phyloP scores from a whole-genome alignment of 306 rosid species.

The Gillenia trifoliata region DNA sequence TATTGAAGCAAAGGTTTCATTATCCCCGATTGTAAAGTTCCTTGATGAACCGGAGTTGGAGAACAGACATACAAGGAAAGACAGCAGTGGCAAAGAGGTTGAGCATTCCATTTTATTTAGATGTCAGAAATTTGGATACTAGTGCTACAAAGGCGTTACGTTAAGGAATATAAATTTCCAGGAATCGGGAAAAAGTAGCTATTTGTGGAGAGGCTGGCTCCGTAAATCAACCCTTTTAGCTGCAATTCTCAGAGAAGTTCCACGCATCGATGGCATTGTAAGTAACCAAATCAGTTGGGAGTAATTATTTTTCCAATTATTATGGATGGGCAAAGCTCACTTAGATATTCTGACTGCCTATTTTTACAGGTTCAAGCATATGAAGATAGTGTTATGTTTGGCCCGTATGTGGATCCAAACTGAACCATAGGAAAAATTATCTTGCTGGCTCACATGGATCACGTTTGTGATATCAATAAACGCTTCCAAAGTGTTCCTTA shows the following conservation, averaged over 20 bases:
- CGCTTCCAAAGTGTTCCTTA: slow-evolving; percentile 38
- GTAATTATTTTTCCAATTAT: neutral
- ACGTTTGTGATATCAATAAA: slow-evolving; percentile 37
- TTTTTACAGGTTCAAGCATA: slow-evolving; percentile 30
- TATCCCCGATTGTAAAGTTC: slow-evolving; percentile 19
- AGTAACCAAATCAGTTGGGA: neutral
- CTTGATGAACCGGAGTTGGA: slow-evolving; percentile 28
- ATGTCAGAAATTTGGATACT: slow-evolving; percentile 20
- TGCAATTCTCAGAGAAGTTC: neutral
- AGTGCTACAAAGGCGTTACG: slow-evolving; percentile 16
- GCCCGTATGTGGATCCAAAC: slow-evolving; percentile 62
- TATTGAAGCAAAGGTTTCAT: slow-evolving; percentile 31
- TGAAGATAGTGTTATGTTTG: slow-evolving; percentile 51
- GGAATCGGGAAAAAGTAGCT: slow-evolving; percentile 32
- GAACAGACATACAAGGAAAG: slow-evolving; percentile 7
- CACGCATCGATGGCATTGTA: neutral
- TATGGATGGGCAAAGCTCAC: neutral
- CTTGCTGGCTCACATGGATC: slow-evolving; percentile 46
- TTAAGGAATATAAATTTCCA: slow-evolving; percentile 21
- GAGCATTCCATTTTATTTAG: slow-evolving; percentile 12
- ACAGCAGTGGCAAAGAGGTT: neutral
- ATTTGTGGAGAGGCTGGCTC: slow-evolving; percentile 39
- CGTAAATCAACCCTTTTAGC: slow-evolving; percentile 16
- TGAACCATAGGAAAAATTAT: slow-evolving; percentile 44
- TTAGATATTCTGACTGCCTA: neutral